These are phyloP conservation scores for Crotalaria pallida DNA, from an alignment of 306 rosid genomes.

Conservation along the genomic window DNA sequence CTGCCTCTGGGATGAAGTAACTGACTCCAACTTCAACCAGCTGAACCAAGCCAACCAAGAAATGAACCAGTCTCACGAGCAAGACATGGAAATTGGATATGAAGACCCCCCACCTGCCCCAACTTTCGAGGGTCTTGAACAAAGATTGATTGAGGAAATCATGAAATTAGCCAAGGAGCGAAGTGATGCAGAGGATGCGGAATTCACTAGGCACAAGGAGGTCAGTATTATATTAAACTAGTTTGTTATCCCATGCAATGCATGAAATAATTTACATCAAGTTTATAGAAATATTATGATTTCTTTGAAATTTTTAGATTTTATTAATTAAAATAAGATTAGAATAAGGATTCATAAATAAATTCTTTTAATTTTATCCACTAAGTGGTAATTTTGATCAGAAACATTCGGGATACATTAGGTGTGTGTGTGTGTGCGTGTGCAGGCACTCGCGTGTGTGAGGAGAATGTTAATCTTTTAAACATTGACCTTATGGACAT, in stretches of 20 bases:
- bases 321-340: neutral
- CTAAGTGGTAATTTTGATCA: neutral
- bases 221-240: constrained; percentile 1
- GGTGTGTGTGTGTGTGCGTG: neutral
- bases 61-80: constrained; percentile 13
- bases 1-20: constrained; percentile 12
- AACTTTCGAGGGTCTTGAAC: constrained; percentile 28
- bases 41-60: constrained; percentile 4
- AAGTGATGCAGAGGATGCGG: constrained; percentile 27
- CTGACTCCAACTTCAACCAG: neutral
- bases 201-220: constrained; percentile 25
- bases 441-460: neutral
- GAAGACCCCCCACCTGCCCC: constrained; percentile 22
- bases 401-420: neutral
- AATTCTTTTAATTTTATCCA: neutral
- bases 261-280: neutral
- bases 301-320: neutral
- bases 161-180: constrained; percentile 19
- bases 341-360: neutral
- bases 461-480: neutral
- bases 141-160: constrained; percentile 25
- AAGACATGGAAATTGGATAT: constrained; percentile 31
- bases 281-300: neutral
- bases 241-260: neutral
- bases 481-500: neutral